phyloP scores from a whole-genome alignment of 371 early-diverging fungal genomes.

The Umbelopsis sp. region DNA sequence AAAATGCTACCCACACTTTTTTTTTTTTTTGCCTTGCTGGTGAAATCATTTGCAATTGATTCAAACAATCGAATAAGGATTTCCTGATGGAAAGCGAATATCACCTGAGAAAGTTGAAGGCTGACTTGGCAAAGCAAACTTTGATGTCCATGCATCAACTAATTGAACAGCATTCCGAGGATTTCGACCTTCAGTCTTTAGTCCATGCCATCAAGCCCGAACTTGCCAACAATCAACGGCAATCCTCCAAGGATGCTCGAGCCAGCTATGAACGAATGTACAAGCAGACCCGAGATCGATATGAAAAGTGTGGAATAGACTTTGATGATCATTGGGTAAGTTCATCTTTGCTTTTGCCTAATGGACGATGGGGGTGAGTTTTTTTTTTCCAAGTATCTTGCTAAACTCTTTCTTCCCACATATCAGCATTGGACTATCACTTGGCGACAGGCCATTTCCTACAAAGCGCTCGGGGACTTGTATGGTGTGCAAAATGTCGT shows the following conservation, averaged over 20 bases:
- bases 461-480: constrained; percentile 30
- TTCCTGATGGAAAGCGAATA: constrained; percentile 16
- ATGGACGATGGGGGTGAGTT: no score
- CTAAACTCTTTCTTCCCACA: background rate
- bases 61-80: background rate
- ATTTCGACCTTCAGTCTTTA: background rate
- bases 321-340: constrained; percentile 15
- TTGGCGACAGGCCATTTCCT: constrained; percentile 51
- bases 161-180: constrained; percentile 1
- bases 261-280: background rate
- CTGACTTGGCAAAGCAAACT: constrained; percentile 10
- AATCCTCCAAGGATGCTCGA: background rate
- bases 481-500: constrained; percentile 44
- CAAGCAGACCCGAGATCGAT: constrained; percentile 3
- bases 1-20: constrained; percentile 18
- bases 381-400: background rate
- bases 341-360: background rate
- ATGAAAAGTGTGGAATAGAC: constrained; percentile 12
- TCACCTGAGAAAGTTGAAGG: constrained; percentile 17
- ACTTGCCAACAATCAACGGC: background rate
- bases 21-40: constrained; percentile 3
- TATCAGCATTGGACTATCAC: constrained; percentile 44
- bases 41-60: background rate
- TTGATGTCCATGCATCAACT: constrained; percentile 15
- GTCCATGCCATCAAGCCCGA: constrained; percentile 6